These are phyloP conservation scores for Trichoderma gamsii DNA, from an alignment of 495 filamentous ascomycete species.

Conservation along the genomic window DNA sequence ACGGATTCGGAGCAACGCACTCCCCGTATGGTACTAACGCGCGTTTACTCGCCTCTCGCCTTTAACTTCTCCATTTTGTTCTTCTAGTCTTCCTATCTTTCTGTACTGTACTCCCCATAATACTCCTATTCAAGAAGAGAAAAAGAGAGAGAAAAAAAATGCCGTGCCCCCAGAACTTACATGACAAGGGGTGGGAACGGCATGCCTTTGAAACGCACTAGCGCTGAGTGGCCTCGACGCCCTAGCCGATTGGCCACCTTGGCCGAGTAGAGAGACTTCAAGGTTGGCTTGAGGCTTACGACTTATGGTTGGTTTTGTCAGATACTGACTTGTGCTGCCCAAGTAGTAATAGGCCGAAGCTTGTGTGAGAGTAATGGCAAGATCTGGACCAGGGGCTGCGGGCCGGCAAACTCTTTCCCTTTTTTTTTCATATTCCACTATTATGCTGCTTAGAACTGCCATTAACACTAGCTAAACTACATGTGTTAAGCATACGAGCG, in stretches of 20 bases:
- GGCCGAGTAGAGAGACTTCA: neutral
- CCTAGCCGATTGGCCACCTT: constrained; percentile 2
- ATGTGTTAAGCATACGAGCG: neutral
- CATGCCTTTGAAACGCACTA: constrained; percentile 13
- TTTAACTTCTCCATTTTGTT: neutral
- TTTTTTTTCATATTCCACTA: too few relatives aligned
- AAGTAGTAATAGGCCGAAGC: neutral
- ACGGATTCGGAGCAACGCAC: too few relatives aligned
- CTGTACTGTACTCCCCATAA: neutral
- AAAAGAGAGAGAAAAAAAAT: too few relatives aligned
- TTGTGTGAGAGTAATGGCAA: neutral
- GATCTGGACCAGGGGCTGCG: too few relatives aligned
- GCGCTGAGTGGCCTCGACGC: neutral
- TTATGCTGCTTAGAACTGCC: too few relatives aligned
- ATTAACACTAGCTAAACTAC: neutral
- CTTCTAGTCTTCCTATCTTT: neutral
- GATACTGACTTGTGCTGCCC: neutral
- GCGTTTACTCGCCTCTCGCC: too few relatives aligned
- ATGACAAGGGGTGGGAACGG: neutral
- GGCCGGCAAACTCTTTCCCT: too few relatives aligned
- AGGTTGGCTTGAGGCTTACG: neutral
- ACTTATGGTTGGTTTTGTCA: neutral
- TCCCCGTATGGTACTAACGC: too few relatives aligned
- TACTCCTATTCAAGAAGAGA: neutral
- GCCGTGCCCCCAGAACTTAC: neutral